Conservation (phyloP, 2,329 filamentous ascomycete genomes). For the Davidsoniella australis region DNA sequence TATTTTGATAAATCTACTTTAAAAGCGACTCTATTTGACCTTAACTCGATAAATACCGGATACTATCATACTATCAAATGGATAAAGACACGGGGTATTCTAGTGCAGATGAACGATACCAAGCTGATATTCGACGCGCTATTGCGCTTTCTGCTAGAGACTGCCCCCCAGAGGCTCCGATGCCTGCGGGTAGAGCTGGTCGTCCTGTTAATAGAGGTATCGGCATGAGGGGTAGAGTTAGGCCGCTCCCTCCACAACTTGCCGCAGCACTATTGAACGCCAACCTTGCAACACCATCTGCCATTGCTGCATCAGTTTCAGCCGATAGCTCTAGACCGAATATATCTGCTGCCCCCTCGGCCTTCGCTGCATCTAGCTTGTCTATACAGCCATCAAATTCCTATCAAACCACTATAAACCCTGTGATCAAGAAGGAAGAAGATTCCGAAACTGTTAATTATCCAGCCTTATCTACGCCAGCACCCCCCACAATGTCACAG, state of each 20-base stretch:
- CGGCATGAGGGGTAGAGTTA: background rate
- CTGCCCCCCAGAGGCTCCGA: slow-evolving; percentile 8
- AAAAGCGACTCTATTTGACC: no score
- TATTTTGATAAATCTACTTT: no score
- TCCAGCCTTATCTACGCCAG: background rate
- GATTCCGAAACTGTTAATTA: background rate
- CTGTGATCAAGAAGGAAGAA: background rate
- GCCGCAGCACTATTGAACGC: slow-evolving; percentile 7
- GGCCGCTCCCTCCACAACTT: slow-evolving; percentile 4
- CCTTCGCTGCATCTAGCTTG: no score
- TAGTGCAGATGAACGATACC: slow-evolving; percentile 27
- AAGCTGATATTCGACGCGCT: slow-evolving; percentile 42
- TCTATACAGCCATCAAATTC: no score
- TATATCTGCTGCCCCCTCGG: no score
- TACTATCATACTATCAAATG: background rate
- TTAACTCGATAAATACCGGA: no score
- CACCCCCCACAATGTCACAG: background rate
- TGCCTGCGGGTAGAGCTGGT: slow-evolving; percentile 7
- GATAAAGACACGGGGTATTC: slow-evolving; percentile 12
- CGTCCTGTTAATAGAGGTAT: no score
- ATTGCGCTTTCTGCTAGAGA: slow-evolving; percentile 39
- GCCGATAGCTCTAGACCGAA: no score
- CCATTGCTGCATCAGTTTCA: slow-evolving; percentile 7
- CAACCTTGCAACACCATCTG: slow-evolving; percentile 10
- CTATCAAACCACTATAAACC: no score